Percentiles rank a stretch among this genome's conserved stretches.
These are phyloP conservation scores for Ilex paraguariensis DNA, from an alignment of 305 asterid species.

Conservation along the genomic window DNA sequence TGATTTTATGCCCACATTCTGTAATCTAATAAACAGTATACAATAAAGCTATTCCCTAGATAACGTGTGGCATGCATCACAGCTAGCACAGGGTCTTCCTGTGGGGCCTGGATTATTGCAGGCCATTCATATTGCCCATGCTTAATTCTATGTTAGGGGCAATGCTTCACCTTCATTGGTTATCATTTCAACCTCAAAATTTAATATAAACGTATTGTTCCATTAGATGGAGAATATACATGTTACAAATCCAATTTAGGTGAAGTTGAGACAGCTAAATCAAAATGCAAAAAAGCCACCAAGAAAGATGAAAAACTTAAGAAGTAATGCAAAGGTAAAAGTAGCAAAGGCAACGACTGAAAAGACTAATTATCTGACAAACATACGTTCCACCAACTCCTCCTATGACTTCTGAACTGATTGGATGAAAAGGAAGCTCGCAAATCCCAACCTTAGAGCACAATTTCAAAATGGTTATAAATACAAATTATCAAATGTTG, in stretches of 20 bases:
- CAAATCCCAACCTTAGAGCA: conserved; percentile 78
- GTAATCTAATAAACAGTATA: no score
- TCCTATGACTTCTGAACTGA: conserved; percentile 93
- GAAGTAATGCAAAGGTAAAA: neutral
- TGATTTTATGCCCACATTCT: no score
- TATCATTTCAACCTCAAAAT: no score
- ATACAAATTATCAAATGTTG: neutral
- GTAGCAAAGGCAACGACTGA: neutral
- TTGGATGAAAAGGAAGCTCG: conserved; percentile 98
- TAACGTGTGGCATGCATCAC: no score
- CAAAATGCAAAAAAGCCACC: neutral
- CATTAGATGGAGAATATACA: no score
- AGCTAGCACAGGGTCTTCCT: no score
- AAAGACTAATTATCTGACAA: conserved; percentile 4
- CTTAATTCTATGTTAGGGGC: neutral
- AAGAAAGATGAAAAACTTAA: neutral
- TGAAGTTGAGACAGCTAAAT: no score
- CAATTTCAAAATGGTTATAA: conserved; percentile 8
- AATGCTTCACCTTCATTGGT: neutral
- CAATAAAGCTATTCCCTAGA: no score
- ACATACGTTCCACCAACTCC: conserved; percentile 99
- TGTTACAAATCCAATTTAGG: neutral
- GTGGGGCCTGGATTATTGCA: no score
- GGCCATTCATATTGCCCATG: no score
- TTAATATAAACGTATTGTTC: neutral